phyloP scores from a whole-genome alignment of 169 alveolate genomes.

The Eimeria maxima region DNA sequence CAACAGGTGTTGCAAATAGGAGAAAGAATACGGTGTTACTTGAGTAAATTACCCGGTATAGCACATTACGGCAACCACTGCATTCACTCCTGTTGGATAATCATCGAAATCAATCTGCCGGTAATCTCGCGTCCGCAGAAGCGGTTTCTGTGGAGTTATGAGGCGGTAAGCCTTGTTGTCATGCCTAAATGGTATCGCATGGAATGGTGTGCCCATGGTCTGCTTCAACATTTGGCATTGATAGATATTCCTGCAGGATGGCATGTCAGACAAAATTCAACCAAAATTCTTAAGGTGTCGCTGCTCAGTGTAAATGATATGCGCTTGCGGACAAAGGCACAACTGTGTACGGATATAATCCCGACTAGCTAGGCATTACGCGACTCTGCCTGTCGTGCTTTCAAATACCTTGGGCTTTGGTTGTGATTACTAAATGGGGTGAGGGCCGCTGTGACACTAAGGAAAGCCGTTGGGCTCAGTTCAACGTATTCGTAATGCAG shows the following conservation, averaged over 20 bases:
- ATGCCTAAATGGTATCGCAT: conserved; percentile 96
- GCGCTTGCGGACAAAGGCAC: neutral
- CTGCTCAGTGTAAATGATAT: neutral
- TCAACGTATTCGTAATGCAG: conserved; percentile 97
- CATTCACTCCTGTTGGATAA: conserved; percentile 99
- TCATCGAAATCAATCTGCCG: conserved; percentile 96
- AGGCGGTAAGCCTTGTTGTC: conserved; percentile 96
- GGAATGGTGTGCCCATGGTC: conserved; percentile 99
- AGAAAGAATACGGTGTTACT: neutral
- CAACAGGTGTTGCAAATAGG: neutral
- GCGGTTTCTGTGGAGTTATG: conserved; percentile 98
- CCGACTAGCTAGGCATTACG: neutral
- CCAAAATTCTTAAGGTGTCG: neutral
- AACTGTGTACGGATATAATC: neutral
- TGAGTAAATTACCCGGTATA: conserved; percentile 91
- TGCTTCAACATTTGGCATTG: conserved; percentile 99
- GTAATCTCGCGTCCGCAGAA: conserved; percentile 97
- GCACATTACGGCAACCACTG: conserved; percentile 99
- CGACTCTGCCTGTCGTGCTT: neutral
- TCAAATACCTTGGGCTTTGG: conserved; percentile 89
- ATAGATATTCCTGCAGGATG: conserved; percentile 94
- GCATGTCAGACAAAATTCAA: neutral
- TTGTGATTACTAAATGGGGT: conserved; percentile 99
- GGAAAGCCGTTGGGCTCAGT: conserved; percentile 96
- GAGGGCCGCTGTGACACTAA: conserved; percentile 98